phyloP scores from a whole-genome alignment of 176 grass and related monocot species.

The Musa troglodytarum region DNA sequence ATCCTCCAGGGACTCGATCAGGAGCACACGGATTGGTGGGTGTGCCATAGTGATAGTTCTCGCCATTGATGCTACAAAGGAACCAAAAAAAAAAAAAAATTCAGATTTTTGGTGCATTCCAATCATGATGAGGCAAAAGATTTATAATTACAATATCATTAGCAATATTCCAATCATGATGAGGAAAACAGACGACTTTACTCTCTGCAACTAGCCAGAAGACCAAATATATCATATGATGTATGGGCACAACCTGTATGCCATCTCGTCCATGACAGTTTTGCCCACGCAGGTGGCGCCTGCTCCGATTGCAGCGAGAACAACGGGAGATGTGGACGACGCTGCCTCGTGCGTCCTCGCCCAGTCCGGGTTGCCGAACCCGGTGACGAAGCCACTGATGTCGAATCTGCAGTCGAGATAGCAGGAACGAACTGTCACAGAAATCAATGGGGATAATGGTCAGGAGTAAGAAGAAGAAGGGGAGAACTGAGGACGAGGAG shows the following conservation, averaged over 20 bases:
- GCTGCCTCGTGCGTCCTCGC: constrained; percentile 50
- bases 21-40: constrained; percentile 69
- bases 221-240: too few species aligned
- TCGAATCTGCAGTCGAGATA: constrained; percentile 50
- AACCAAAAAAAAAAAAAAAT: background rate
- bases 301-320: constrained; percentile 49
- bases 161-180: background rate
- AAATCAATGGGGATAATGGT: background rate
- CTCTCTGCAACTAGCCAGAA: too few species aligned
- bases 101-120: background rate
- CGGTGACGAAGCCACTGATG: constrained; percentile 44
- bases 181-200: too few species aligned
- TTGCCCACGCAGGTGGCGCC: constrained; percentile 62
- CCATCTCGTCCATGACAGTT: constrained; percentile 95
- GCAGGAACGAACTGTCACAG: background rate
- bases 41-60: constrained; percentile 84
- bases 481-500: background rate
- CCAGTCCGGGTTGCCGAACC: constrained; percentile 83
- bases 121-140: background rate
- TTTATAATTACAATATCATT: background rate
- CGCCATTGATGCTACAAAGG: constrained; percentile 60
- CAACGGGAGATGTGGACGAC: constrained; percentile 49
- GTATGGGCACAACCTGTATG: constrained; percentile 38
- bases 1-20: constrained; percentile 67
- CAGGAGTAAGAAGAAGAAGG: background rate